Percentiles rank a stretch among this genome's conserved stretches.
Evolutionary conservation across 805 yeast genomes (phyloP).

Genomic region (Cyberlindnera samutprakarnensis): DNA sequence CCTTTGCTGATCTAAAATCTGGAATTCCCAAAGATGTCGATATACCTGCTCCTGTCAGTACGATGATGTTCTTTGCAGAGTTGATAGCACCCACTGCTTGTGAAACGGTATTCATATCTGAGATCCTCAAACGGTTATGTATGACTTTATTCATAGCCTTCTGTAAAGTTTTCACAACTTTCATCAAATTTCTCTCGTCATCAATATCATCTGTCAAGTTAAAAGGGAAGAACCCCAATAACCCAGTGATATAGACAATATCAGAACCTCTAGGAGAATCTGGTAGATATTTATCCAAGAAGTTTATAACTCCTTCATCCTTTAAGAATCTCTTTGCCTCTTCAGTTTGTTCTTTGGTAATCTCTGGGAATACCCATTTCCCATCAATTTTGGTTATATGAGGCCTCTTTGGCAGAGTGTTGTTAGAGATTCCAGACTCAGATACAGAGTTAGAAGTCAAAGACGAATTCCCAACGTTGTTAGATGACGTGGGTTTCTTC

Average conservation of each 20-base stretch:
- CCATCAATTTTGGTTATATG: slow-evolving; percentile 21
- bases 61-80: slow-evolving; percentile 55
- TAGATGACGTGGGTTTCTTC: too few relatives aligned
- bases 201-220: slow-evolving; percentile 26
- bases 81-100: slow-evolving; percentile 47
- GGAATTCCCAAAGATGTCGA: slow-evolving; percentile 88
- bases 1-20: slow-evolving; percentile 84
- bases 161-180: slow-evolving; percentile 45
- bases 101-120: slow-evolving; percentile 48
- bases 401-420: background rate
- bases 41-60: slow-evolving; percentile 90
- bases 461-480: too few relatives aligned
- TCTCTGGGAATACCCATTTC: slow-evolving; percentile 27
- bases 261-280: slow-evolving; percentile 51
- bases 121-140: slow-evolving; percentile 46
- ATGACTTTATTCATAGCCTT: slow-evolving; percentile 59
- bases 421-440: too few relatives aligned
- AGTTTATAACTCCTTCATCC: slow-evolving; percentile 48
- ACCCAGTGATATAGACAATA: slow-evolving; percentile 45
- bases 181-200: slow-evolving; percentile 38
- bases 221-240: slow-evolving; percentile 49
- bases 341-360: slow-evolving; percentile 36
- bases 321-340: slow-evolving; percentile 49
- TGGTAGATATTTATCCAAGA: slow-evolving; percentile 57
- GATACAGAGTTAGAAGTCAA: too few relatives aligned